phyloP scores from a whole-genome alignment of 768 basidiomycete species.

The Phlegmacium glaucopus region DNA sequence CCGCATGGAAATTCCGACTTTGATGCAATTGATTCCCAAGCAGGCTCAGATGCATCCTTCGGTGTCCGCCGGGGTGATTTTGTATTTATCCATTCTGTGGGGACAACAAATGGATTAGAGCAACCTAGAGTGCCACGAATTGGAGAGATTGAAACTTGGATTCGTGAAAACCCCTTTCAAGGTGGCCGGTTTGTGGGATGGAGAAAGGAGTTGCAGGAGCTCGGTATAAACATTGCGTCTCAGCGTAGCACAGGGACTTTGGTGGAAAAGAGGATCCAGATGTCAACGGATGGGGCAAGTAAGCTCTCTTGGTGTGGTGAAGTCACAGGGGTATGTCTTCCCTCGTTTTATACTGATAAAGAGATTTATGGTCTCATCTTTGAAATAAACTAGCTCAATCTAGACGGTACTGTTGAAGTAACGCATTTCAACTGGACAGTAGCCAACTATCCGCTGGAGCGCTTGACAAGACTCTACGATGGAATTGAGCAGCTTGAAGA shows the following conservation, averaged over 20 bases:
- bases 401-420: conserved; percentile 73
- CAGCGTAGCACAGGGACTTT: conserved; percentile 36
- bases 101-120: conserved; percentile 68
- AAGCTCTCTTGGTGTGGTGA: conserved; percentile 82
- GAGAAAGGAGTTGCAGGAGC: conserved; percentile 68
- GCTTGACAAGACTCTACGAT: conserved; percentile 76
- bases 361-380: conserved; percentile 6
- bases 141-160: conserved; percentile 82
- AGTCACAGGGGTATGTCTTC: conserved; percentile 60
- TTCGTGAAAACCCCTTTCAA: conserved; percentile 54
- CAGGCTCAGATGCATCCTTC: conserved; percentile 49
- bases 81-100: conserved; percentile 73
- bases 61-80: conserved; percentile 84
- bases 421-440: conserved; percentile 57
- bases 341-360: conserved; percentile 4
- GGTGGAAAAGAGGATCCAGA: conserved; percentile 39
- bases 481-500: conserved; percentile 79
- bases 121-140: conserved; percentile 76
- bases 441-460: conserved; percentile 55
- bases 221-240: conserved; percentile 56
- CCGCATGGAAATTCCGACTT: conserved; percentile 68
- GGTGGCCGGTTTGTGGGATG: conserved; percentile 61
- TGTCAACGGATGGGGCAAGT: conserved; percentile 36
- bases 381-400: conserved; percentile 46
- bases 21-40: conserved; percentile 35